These are phyloP conservation scores for Amesomyces nigricolor DNA, from an alignment of 2,329 filamentous ascomycete genomes.

Conservation along the genomic window DNA sequence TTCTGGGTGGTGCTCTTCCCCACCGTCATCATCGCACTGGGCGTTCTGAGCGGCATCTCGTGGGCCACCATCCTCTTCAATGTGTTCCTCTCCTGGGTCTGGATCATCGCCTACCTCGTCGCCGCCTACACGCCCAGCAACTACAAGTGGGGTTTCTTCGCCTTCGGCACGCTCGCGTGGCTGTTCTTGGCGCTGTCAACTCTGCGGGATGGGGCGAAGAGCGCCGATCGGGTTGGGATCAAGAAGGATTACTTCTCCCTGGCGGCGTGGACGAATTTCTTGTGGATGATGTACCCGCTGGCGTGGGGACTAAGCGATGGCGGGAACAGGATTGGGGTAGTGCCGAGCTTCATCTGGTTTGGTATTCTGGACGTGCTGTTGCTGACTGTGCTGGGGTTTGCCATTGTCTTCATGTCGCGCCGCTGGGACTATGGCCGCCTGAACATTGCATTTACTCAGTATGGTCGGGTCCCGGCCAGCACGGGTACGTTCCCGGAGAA, in stretches of 20 bases:
- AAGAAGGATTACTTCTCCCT: conserved; percentile 41
- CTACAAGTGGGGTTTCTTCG: conserved; percentile 56
- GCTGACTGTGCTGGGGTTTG: conserved; percentile 39
- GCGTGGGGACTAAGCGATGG: conserved; percentile 49
- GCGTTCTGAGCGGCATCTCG: conserved; percentile 47
- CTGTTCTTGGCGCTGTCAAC: conserved; percentile 43
- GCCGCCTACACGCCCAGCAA: conserved; percentile 42
- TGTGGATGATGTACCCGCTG: conserved; percentile 51
- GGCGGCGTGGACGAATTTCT: conserved; percentile 43
- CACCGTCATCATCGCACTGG: conserved; percentile 40
- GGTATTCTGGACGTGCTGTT: conserved; percentile 49
- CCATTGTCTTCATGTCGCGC: conserved; percentile 40
- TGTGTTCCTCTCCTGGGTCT: conserved; percentile 45
- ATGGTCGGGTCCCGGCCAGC: conserved; percentile 43
- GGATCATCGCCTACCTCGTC: conserved; percentile 46
- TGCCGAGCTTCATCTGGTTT: conserved; percentile 45
- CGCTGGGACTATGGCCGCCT: conserved; percentile 48
- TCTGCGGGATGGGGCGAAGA: conserved; percentile 34
- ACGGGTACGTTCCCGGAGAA: conserved; percentile 45
- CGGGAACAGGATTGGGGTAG: conserved; percentile 45
- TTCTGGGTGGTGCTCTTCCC: conserved; percentile 50
- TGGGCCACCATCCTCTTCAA: conserved; percentile 52
- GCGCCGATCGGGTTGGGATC: conserved; percentile 39
- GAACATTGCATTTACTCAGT: conserved; percentile 51
- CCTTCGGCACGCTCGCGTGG: conserved; percentile 45